A percentile compares a stretch with the other conserved stretches of the same genome.
Evolutionary conservation across 192 early-diverging fungal species (phyloP).

Genomic region (Coemansia sp.): DNA sequence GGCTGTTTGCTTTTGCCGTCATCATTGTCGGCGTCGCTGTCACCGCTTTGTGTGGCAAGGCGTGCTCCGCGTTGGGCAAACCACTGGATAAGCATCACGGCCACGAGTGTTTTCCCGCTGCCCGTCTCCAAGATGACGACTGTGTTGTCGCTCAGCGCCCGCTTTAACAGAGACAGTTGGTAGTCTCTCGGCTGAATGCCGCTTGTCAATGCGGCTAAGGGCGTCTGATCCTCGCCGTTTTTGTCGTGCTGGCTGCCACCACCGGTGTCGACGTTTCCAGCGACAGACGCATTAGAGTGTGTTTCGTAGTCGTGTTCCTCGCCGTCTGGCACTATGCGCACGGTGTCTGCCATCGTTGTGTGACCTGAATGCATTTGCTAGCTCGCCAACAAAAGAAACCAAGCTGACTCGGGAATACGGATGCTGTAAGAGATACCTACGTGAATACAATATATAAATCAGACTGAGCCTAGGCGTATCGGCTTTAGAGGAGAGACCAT

Average conservation of each 20-base stretch:
- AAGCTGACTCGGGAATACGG: not conserved
- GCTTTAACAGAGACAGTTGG: conserved; percentile 72
- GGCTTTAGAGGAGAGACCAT: not conserved
- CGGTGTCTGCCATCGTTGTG: not conserved
- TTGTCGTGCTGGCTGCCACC: not conserved
- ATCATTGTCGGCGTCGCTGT: not conserved
- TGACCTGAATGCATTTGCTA: not conserved
- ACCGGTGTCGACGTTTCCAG: not conserved
- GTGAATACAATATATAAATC: too few species aligned
- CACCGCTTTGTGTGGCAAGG: not conserved
- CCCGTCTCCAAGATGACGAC: conserved; percentile 93
- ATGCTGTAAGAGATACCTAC: not conserved
- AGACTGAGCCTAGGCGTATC: not conserved
- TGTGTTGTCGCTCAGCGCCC: conserved; percentile 70
- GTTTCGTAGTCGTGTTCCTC: not conserved
- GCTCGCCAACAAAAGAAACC: not conserved
- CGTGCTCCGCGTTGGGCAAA: conserved; percentile 45
- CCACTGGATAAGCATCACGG: conserved; percentile 82
- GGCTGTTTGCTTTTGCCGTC: not conserved
- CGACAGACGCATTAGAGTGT: too few species aligned
- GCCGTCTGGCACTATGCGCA: not conserved
- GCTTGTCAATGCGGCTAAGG: not conserved
- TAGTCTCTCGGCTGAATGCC: conserved; percentile 67
- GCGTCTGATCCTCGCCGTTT: not conserved
- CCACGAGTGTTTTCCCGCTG: conserved; percentile 89